Evolutionary conservation across 176 grass and related monocot species (phyloP), one percentile per base, ranked within the genome.

Genomic region (Rhynchospora tenuis): DNA sequence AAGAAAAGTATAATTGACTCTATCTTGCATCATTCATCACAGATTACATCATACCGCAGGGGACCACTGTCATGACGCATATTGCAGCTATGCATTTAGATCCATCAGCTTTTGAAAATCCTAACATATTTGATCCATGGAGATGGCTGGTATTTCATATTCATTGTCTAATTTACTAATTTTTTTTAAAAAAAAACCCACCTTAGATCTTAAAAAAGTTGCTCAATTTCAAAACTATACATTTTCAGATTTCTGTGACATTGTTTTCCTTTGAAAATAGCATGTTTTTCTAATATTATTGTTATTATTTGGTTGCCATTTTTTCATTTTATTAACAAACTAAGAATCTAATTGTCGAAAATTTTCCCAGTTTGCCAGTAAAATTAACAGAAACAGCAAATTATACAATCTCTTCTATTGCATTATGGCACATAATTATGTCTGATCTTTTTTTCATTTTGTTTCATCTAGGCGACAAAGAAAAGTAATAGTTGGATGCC

Each of bases 51-150:
- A 86, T 86, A 15, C 78, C 85, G 10, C 14, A 80, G 31, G 85
- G 76, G 42, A 81, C 75, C 46, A 54, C 17, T 20, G 15, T 86
- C 19, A 61, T 82, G 16, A 54, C 85, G 3, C 46, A 81, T 71
- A 26, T 86, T 57, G 85, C 85, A 19, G 75, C 85, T 62, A 31
- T 54, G n/a, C 85, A 82, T 82, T 73, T 73, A 15, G 85, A 86
- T 81, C 78, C 77, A 20, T 55, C 43, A 28, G 63, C 80, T n/a
- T 86, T 73, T 31, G 77, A 82, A 26, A 86, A 86, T 51, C 64
- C 85, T 26, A 54, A 19, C 27, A 60, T 44, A 68, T 86, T 86
- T 64, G 64, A 86, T 80, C 85, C 85, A 27, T 86, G 85, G 85
- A 86, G 85, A 62, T 73, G 85, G 84, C 73, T 64, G 78, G 85